Base-by-base conservation (phyloP, 2,329 filamentous ascomycete genomes). In the Alternaria dauci region DNA sequence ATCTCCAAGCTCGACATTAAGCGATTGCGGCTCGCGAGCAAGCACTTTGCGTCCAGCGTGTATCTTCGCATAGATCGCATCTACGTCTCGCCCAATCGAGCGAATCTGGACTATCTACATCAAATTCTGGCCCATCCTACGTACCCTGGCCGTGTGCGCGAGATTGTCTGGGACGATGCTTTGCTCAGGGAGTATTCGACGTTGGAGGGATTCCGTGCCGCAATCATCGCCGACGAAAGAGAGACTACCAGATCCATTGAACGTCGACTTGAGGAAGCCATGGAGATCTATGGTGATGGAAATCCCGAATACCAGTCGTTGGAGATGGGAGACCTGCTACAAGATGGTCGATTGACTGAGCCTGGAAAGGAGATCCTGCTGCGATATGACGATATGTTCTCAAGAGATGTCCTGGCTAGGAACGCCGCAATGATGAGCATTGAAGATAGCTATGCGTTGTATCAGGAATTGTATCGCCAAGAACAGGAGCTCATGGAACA, bases 101-200 rank as follows among this genome's bases (percentile, higher is more conserved):
- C 73, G 23, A 78, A 82, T 52, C 64, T 83, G 6, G 44, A 74
- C 3, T 79, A 80, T 5, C 74, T 80, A 23, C 68, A 72, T 2
- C 68, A 72, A 14, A 67, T 83, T 51, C 75, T 81, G 8, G 63
- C 76, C 9, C 76, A 82, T 60, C 71, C 77, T 5, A 57, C 42
- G 1, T 77, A 78, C 50, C 73, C 75, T 4, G 46, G 64, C 1
- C 39, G 60, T 1, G 68, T 83, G 8, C 61, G 48, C 4, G 80
- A 83, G 55, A 74, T 83, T 5, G 71, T 84, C 34, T 82, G 76
- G 76, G 76, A 81, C 25, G 78, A 80, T 52, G 68, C 70, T n/a
- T 66, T 70, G n/a, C 65, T 75, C 25, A 57, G 63, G 7, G 60
- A 66, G n/a, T 70, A 66, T 51, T 50, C 65, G 1, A 61, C 65